These are phyloP conservation scores for Metarhizium album DNA, from an alignment of 2,329 filamentous ascomycete species.

Conservation along the genomic window DNA sequence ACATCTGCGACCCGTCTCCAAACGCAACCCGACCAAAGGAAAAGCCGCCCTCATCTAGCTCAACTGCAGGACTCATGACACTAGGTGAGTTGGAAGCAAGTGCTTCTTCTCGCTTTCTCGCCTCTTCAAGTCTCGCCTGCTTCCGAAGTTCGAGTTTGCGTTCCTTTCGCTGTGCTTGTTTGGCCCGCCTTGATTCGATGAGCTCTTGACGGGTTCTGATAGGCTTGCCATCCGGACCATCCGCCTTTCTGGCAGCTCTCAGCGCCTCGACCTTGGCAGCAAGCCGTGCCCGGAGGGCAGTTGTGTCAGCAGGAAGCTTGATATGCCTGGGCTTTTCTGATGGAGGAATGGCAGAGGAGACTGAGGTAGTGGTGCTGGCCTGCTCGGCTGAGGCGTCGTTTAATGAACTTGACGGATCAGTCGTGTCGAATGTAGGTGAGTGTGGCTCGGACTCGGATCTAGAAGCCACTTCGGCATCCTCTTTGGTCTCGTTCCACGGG, in stretches of 20 bases:
- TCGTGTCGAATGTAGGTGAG: constrained; percentile 47
- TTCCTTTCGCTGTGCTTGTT: constrained; percentile 75
- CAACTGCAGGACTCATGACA: constrained; percentile 45
- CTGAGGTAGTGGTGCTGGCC: constrained; percentile 54
- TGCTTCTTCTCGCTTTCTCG: constrained; percentile 52
- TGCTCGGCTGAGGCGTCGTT: constrained; percentile 31
- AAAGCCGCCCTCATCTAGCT: constrained; percentile 50
- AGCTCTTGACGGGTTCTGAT: constrained; percentile 84
- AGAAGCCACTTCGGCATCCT: constrained; percentile 34
- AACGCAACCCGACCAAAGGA: constrained; percentile 90
- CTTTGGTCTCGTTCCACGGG: constrained; percentile 20
- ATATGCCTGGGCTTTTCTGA: constrained; percentile 54
- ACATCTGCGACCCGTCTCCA: constrained; percentile 69
- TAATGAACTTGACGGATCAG: constrained; percentile 27
- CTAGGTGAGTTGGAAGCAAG: constrained; percentile 52
- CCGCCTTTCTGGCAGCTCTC: constrained; percentile 76
- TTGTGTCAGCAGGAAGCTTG: constrained; percentile 59
- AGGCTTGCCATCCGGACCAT: constrained; percentile 64
- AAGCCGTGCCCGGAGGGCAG: constrained; percentile 66
- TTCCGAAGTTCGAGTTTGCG: constrained; percentile 79
- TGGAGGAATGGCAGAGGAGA: constrained; percentile 53
- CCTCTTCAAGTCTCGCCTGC: constrained; percentile 71
- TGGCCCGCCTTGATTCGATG: constrained; percentile 77
- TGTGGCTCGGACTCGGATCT: constrained; percentile 39
- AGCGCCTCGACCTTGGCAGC: constrained; percentile 76